Base-by-base conservation (phyloP, 2,329 filamentous ascomycete genomes). In the Fusarium lateritium region DNA sequence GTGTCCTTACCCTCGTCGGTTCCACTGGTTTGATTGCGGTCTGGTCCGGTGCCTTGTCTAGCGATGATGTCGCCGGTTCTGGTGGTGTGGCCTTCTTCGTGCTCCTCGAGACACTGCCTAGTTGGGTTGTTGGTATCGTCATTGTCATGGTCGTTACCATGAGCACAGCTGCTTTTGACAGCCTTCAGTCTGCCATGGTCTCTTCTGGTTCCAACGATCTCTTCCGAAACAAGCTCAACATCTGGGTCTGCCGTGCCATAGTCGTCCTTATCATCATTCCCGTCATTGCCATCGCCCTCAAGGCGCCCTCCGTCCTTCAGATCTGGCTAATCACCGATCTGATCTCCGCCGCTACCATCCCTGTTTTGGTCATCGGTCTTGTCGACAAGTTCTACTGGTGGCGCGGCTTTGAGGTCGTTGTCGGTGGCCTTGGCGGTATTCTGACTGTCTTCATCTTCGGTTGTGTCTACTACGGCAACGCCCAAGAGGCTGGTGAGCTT, bases 311-410 rank as follows among this genome's bases (percentile, higher is more conserved):
- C 50, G 90, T 95, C 62, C 82, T 95, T 51, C 91, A 94, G 78
- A 94, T 95, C 77, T 95, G 93, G 82, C 85, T 95, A 68, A 93
- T 95, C 75, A 92, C 91, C 44, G 92, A 95, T 76, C 85, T 96
- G 9, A 87, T 96, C 62, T 93, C 92, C 17, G 91, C 93, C 2
- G 88, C 91, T 17, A 88, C 90, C 47, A 91, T 96, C 54, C 93
- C 93, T 0, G 89, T 92, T 13, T 82, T 96, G 7, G 82, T 93
- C 49, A 79, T 96, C n/a, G 93, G 93, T 1, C 82, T 96, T 9
- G 86, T 82, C 34, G 87, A 92, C 50, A 81, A 80, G 44, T 91
- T 92, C 78, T 92, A 92, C 80, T 94, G 88, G 83, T 93, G 92
- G 89, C 88, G 89, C 43, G 93, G 93, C 17, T 92, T 93, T 73